Conservation (phyloP, 352 stramenopile genomes). For the Blastocystis sp. region DNA sequence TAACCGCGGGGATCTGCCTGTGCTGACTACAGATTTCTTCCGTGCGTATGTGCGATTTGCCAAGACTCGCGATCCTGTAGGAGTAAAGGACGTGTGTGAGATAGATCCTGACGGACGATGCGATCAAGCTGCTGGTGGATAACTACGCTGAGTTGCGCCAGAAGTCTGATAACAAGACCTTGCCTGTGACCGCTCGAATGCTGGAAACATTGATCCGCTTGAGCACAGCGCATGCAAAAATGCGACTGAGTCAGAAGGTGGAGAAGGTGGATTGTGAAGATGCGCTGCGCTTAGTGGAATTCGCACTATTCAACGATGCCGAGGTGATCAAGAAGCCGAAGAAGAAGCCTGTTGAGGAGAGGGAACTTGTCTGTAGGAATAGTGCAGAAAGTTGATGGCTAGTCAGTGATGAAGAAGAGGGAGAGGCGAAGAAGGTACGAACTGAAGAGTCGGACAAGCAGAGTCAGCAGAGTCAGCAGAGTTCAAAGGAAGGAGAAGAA, state of each 20-base stretch:
- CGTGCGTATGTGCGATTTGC: conserved; percentile 99
- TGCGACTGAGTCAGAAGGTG: conserved; percentile 79
- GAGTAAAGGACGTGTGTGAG: conserved; percentile 60
- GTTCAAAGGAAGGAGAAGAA: background rate
- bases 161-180: conserved; percentile 83
- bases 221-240: conserved; percentile 91
- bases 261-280: conserved; percentile 69
- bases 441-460: background rate
- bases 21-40: conserved; percentile 89
- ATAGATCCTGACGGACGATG: conserved; percentile 74
- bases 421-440: background rate
- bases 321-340: background rate
- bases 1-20: conserved; percentile 64
- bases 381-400: background rate
- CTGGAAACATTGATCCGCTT: conserved; percentile 99
- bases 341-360: conserved; percentile 35
- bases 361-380: conserved; percentile 8
- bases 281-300: conserved; percentile 91
- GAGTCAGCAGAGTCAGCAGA: background rate
- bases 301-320: conserved; percentile 90
- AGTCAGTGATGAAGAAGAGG: conserved; percentile 41
- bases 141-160: conserved; percentile 92
- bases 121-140: conserved; percentile 85
- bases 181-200: conserved; percentile 92
- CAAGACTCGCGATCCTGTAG: conserved; percentile 72